phyloP scores from a whole-genome alignment of 2,329 filamentous ascomycete species.

The Aspergillus amoenus region DNA sequence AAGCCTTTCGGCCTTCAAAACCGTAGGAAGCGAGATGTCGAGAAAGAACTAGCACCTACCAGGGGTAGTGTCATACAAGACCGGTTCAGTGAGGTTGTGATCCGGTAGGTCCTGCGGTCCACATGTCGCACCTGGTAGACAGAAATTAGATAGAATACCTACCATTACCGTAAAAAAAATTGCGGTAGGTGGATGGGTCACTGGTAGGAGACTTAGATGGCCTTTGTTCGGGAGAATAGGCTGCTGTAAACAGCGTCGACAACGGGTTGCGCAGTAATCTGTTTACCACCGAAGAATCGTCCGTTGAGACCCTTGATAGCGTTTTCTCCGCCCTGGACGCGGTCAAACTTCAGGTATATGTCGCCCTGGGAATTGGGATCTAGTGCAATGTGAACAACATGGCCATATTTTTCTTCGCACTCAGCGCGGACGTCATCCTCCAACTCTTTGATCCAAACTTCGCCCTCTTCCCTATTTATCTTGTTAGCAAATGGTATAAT shows the following conservation, averaged over 20 bases:
- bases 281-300: conserved; percentile 87
- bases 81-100: conserved; percentile 14
- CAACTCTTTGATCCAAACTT: conserved; percentile 86
- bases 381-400: conserved; percentile 94
- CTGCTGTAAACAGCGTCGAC: conserved; percentile 99
- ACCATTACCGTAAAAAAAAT: conserved; percentile 19
- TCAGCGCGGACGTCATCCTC: conserved; percentile 91
- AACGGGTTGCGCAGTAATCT: conserved; percentile 92
- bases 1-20: conserved; percentile 23
- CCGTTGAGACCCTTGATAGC: conserved; percentile 97
- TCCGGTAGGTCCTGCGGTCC: conserved; percentile 15
- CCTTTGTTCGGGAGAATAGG: conserved; percentile 83
- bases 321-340: conserved; percentile 91
- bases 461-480: conserved; percentile 71
- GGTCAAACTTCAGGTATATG: conserved; percentile 98
- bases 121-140: conserved; percentile 27
- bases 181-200: conserved; percentile 8
- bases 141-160: conserved; percentile 31
- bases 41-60: conserved; percentile 36
- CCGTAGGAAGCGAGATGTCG: conserved; percentile 22
- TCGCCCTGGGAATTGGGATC: conserved; percentile 93
- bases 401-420: conserved; percentile 93
- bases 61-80: conserved; percentile 35
- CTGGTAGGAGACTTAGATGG: conserved; percentile 56
- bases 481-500: conserved; percentile 33